Percentiles rank a stretch among this genome's conserved stretches.
Conservation (phyloP, 176 grass and related monocot genomes). For the Aegilops umbellulata region DNA sequence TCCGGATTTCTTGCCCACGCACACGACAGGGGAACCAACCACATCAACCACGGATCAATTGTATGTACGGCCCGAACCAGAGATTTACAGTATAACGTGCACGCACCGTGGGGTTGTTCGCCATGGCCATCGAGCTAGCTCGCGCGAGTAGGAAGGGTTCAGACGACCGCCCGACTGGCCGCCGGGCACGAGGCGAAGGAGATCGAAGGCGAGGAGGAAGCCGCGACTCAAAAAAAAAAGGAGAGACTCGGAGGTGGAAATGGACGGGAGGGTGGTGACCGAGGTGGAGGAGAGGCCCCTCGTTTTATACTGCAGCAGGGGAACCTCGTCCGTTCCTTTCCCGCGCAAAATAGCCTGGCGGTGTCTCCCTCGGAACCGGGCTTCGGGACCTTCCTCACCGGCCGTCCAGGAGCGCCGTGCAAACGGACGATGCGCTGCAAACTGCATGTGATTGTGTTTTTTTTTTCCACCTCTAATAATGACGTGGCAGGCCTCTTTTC, state of each 20-base stretch:
- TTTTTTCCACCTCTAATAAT: too few species aligned
- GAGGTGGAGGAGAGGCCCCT: not conserved
- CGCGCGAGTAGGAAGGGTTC: not conserved
- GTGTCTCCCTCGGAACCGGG: not conserved
- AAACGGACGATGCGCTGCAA: not conserved
- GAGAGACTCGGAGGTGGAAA: not conserved
- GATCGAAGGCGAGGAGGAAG: not conserved
- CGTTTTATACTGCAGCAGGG: not conserved
- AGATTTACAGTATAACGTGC: not conserved
- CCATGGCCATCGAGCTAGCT: slow-evolving; percentile 9
- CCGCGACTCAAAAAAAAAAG: not conserved
- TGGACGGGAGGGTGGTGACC: not conserved
- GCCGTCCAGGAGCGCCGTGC: not conserved
- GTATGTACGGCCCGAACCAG: not conserved
- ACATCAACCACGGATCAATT: not conserved
- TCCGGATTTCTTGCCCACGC: too few species aligned
- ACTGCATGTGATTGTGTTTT: too few species aligned
- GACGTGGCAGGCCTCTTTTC: too few species aligned
- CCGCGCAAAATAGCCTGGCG: not conserved
- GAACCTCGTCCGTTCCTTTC: not conserved
- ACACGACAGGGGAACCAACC: not conserved
- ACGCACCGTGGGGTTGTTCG: slow-evolving; percentile 8
- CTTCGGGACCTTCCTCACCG: not conserved
- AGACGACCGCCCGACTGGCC: not conserved
- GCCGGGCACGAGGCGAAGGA: not conserved